Evolutionary conservation across 495 filamentous ascomycete species (phyloP).

Genomic region (Trichoderma erinaceum): DNA sequence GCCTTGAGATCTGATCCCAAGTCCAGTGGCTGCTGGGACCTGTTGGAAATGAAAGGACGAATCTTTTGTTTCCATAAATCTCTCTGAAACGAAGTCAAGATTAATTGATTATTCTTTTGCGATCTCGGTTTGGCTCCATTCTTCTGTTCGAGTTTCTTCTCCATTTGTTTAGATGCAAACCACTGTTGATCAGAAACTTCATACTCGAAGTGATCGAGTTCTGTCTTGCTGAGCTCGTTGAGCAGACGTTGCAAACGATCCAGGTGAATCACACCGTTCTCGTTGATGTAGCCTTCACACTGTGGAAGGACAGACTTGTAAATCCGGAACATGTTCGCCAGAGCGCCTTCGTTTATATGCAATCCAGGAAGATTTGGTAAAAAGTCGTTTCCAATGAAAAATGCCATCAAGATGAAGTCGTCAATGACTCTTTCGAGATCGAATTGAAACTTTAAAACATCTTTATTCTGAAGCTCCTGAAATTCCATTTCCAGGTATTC

Average conservation of each 20-base stretch:
- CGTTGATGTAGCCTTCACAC: slow-evolving; percentile 94
- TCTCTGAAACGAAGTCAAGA: slow-evolving; percentile 76
- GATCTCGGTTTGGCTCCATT: slow-evolving; percentile 34
- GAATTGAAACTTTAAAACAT: slow-evolving; percentile 68
- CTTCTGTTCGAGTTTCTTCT: slow-evolving; percentile 47
- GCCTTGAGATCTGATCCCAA: slow-evolving; percentile 71
- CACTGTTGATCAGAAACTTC: slow-evolving; percentile 84
- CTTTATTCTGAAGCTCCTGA: slow-evolving; percentile 79
- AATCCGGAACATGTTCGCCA: slow-evolving; percentile 93
- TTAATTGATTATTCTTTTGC: slow-evolving; percentile 53
- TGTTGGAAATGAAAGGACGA: slow-evolving; percentile 70
- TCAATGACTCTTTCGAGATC: slow-evolving; percentile 97
- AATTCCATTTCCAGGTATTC: slow-evolving; percentile 98
- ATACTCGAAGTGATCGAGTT: slow-evolving; percentile 84
- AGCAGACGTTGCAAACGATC: slow-evolving; percentile 70
- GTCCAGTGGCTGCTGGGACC: slow-evolving; percentile 52
- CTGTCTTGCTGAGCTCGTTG: slow-evolving; percentile 71
- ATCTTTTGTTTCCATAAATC: slow-evolving; percentile 69
- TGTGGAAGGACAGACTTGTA: slow-evolving; percentile 88
- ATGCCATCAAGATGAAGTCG: slow-evolving; percentile 98
- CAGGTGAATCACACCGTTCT: slow-evolving; percentile 84
- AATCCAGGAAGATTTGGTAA: slow-evolving; percentile 92
- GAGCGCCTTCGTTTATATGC: slow-evolving; percentile 96
- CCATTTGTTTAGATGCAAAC: slow-evolving; percentile 77
- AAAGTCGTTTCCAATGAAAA: slow-evolving; percentile 99